Evolutionary conservation across 202 grass and related monocot species (phyloP), one percentile per base, ranked within the genome.

Genomic region (Panicum virgatum): DNA sequence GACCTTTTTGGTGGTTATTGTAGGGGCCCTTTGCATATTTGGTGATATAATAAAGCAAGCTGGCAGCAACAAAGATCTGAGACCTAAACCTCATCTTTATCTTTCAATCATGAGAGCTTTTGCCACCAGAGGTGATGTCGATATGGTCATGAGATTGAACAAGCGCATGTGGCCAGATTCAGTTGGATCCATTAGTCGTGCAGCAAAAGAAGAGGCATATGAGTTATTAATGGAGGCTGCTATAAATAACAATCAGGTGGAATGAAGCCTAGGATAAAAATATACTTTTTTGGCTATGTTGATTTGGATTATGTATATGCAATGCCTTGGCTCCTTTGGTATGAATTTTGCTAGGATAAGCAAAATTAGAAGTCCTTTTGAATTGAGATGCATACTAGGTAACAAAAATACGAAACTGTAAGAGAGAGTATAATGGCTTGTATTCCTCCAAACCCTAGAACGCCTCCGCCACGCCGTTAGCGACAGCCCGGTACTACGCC

Each of bases 141-240:
- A 98, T 67, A 93, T 86, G 84, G 90, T 93, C 69, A 89, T 83
- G 85, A 87, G 73, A 84, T 76, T 95, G 76, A 79, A 81, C 52
- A 77, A 84, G 74, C 87, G 72, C 82, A 93, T 98, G 92, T 91
- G 90, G 92, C 72, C 86, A 67, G 87, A 98, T 90, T 86, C 96
- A 75, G 88, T 80, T 72, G 92, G 96, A 80, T 93, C 80, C 69
- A 91, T 98, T 88, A 88, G 80, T 75, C 80, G 57, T 77, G 89
- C 64, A 30, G 64, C 85, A 66, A 86, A 91, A 80, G 66, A 83
- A 82, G 92, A 98, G 80, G 89, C 86, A 63, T 32, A 88, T 86
- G 92, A 95, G 77, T 85, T 98, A 82, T 82, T 98, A 52, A 95
- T 98, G 96, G 92, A 98, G 66, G 96, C 92, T 83, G 92, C 90